Evolutionary conservation across 2,329 filamentous ascomycete genomes (phyloP), one percentile per base, ranked within the genome.

Genomic region (Calonectria leucothoes): DNA sequence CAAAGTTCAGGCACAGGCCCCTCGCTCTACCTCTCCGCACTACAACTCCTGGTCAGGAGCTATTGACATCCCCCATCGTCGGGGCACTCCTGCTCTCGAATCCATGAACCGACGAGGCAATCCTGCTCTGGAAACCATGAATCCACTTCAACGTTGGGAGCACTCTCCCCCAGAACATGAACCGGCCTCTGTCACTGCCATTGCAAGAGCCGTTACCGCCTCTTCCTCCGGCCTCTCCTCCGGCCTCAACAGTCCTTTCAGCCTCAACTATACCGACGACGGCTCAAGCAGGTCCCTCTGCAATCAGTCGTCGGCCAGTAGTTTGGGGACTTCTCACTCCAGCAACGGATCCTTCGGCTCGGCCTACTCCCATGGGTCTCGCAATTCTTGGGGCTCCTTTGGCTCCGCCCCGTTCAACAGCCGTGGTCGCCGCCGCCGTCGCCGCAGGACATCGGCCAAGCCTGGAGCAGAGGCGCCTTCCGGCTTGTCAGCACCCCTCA

Each of bases 11-110:
- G 88, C 91, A 66, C 91, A 92, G 59, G 88, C 91, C 2, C 91
- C 91, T 59, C 89, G 93, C 75, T 92, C 91, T 35, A 91, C 89
- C 23, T 96, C 94, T 6, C 94, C 95, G 1, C 91, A 93, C 77
- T 89, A 91, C 31, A 89, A 88, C 75, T 88, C 85, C 75, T 89
- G 90, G 70, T 89, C 89, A 6, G 87, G 88, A 70, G 91, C 93
- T 5, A 93, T 98, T 74, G 92, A 96, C 75, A 96, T 98, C 69
- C 94, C 95, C 14, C 86, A 89, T 79, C 86, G 89, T 79, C 85
- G 87, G 70, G 88, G 89, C 64, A 90, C 91, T 57, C 90, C 91
- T 2, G 88, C 86, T 17, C 82, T 87, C 23, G 87, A 90, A 77
- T 79, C 80, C 67, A 89, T 91, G 88, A 90, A 90, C 74, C 89